Conservation (phyloP, 164 flowering plant species). For the Nymphaea colorata region DNA sequence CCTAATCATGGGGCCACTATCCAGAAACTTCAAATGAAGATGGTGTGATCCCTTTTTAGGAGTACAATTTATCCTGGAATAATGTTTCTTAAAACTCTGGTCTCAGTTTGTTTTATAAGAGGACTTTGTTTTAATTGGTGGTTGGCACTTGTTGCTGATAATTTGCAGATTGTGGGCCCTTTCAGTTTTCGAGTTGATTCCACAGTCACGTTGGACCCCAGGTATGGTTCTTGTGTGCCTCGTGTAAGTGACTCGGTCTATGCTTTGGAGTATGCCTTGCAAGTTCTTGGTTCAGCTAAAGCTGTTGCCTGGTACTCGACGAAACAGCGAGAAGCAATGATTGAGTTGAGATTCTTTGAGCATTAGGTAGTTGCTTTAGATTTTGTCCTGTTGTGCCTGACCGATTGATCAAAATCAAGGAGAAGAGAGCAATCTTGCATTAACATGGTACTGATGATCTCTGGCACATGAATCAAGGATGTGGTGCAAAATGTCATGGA, state of each 20-base stretch:
- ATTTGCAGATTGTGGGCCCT: conserved; percentile 68
- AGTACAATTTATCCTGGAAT: neutral
- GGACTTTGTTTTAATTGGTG: neutral
- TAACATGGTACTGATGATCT: too few species aligned
- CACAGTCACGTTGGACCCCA: conserved; percentile 36
- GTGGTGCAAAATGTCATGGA: too few species aligned
- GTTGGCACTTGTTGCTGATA: neutral
- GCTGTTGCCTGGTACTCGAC: conserved; percentile 93
- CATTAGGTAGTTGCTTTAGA: neutral
- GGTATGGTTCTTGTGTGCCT: conserved; percentile 15
- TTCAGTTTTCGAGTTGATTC: conserved; percentile 74
- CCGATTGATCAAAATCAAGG: too few species aligned
- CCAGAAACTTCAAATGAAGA: too few species aligned
- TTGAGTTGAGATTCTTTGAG: conserved; percentile 82
- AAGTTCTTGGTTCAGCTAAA: conserved; percentile 90
- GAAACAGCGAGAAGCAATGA: conserved; percentile 64
- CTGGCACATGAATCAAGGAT: too few species aligned
- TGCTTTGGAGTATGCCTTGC: conserved; percentile 80
- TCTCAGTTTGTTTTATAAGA: neutral
- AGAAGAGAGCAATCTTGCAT: too few species aligned
- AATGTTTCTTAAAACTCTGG: neutral
- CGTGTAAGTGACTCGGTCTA: conserved; percentile 42
- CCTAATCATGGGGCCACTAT: too few species aligned
- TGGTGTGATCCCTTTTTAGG: too few species aligned
- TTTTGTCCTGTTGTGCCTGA: neutral